phyloP scores from a whole-genome alignment of 1,139 yeast species.

The Debaryomyces udenii region DNA sequence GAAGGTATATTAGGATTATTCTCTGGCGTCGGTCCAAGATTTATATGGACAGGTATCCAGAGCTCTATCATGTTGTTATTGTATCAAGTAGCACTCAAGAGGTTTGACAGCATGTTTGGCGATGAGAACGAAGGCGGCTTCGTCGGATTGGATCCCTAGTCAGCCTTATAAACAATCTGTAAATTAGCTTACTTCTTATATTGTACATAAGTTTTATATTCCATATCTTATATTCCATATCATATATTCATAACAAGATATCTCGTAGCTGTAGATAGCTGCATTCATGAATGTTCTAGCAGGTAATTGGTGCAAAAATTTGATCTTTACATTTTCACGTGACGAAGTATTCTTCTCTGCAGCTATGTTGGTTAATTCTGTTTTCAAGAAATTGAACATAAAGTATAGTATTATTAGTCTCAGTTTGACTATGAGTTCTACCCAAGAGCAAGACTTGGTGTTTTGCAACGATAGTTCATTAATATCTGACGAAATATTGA shows the following conservation, averaged over 20 bases:
- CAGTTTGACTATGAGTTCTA: conserved; percentile 9
- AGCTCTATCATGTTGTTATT: conserved; percentile 91
- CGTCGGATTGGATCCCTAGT: conserved; percentile 1
- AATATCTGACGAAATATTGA: conserved; percentile 31
- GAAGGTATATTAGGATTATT: conserved; percentile 85
- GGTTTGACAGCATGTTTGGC: conserved; percentile 34
- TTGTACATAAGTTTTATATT: conserved; percentile 4
- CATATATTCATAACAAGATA: too few relatives aligned
- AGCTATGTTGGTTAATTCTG: too few relatives aligned
- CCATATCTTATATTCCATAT: too few relatives aligned
- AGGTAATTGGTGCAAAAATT: neutral
- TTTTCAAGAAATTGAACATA: too few relatives aligned
- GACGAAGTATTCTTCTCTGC: neutral
- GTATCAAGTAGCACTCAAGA: conserved; percentile 65
- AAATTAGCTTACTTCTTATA: neutral
- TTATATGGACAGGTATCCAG: conserved; percentile 95
- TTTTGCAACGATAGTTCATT: conserved; percentile 59
- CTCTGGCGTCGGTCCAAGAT: conserved; percentile 94
- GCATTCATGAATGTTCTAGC: too few relatives aligned
- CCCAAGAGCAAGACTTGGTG: conserved; percentile 62
- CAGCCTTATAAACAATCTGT: neutral
- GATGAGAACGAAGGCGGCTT: conserved; percentile 9
- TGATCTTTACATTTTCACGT: conserved; percentile 2
- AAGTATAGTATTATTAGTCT: too few relatives aligned
- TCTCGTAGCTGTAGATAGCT: too few relatives aligned